These are phyloP conservation scores for Trichopus zeylanicus DNA, from an alignment of 116 monocot genomes.

Conservation along the genomic window DNA sequence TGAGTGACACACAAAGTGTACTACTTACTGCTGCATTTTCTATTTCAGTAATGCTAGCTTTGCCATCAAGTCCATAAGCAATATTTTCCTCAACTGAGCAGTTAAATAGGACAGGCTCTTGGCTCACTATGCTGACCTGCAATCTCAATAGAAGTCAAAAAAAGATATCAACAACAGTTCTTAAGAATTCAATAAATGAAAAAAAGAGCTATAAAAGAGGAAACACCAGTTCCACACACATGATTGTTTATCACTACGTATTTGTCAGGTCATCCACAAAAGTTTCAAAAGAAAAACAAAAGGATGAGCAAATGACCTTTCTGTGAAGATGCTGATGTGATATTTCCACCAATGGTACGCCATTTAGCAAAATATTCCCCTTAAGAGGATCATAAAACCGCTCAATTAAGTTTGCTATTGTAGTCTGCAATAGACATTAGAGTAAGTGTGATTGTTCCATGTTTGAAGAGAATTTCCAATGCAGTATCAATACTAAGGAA, in stretches of 20 bases:
- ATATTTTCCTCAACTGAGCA: conserved; percentile 95
- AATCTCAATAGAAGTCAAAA: conserved; percentile 4
- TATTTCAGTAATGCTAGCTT: conserved; percentile 50
- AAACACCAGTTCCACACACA: too few relatives aligned
- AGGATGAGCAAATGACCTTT: conserved; percentile 44
- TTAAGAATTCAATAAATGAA: too few relatives aligned
- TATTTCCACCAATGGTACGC: conserved; percentile 78
- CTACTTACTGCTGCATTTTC: conserved; percentile 85
- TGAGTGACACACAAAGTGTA: too few relatives aligned
- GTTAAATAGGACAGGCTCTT: conserved; percentile 91
- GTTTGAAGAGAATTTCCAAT: conserved; percentile 3
- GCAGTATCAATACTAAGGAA: neutral
- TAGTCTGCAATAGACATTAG: conserved; percentile 52
- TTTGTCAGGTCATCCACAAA: too few relatives aligned
- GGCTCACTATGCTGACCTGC: conserved; percentile 99
- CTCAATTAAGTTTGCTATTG: conserved; percentile 93
- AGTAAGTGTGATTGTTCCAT: neutral
- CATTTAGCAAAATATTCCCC: conserved; percentile 85
- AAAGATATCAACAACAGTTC: too few relatives aligned
- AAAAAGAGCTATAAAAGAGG: too few relatives aligned
- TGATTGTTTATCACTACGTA: too few relatives aligned
- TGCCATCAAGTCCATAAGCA: conserved; percentile 81
- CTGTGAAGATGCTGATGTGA: conserved; percentile 82
- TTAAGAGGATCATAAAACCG: conserved; percentile 91
- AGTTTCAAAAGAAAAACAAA: too few relatives aligned